Percentiles rank a stretch among this genome's conserved stretches.
phyloP scores from a whole-genome alignment of 148 eudicot genomes.

The Talinum fruticosum region DNA sequence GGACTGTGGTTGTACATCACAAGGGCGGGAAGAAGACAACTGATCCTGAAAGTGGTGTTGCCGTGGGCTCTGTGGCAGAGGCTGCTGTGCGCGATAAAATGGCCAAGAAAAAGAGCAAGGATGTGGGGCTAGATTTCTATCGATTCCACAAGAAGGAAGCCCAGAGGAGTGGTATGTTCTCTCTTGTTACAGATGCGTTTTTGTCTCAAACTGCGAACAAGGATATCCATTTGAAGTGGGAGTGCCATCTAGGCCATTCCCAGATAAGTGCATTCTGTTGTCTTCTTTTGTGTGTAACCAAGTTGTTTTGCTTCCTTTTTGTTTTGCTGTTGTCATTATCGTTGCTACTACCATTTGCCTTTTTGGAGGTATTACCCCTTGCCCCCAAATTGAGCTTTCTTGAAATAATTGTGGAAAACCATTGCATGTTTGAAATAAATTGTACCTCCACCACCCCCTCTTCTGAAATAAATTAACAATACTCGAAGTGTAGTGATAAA shows the following conservation, averaged over 20 bases:
- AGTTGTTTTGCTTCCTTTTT: too few species aligned
- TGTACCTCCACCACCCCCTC: too few species aligned
- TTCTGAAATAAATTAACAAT: too few species aligned
- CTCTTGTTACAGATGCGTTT: slow-evolving; percentile 6
- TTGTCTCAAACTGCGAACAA: neutral
- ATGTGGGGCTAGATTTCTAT: slow-evolving; percentile 79
- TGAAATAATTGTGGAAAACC: neutral
- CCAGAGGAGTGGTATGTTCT: slow-evolving; percentile 63
- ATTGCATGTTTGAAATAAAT: too few species aligned
- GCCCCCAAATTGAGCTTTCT: neutral
- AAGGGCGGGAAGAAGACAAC: slow-evolving; percentile 91
- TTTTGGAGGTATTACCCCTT: too few species aligned
- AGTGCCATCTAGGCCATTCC: neutral
- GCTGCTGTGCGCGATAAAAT: slow-evolving; percentile 75
- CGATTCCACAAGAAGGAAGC: slow-evolving; percentile 92
- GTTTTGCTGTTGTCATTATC: neutral
- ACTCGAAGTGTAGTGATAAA: too few species aligned
- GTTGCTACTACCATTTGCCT: neutral
- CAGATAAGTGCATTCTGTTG: neutral
- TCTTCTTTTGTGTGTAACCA: neutral
- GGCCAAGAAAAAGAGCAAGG: slow-evolving; percentile 68
- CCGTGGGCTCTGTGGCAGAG: slow-evolving; percentile 82
- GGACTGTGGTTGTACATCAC: slow-evolving; percentile 85
- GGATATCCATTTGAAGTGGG: neutral
- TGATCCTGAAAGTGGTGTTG: slow-evolving; percentile 80